These are phyloP conservation scores for Metschnikowia bowlesiae DNA, from an alignment of 805 yeast genomes.

Conservation along the genomic window DNA sequence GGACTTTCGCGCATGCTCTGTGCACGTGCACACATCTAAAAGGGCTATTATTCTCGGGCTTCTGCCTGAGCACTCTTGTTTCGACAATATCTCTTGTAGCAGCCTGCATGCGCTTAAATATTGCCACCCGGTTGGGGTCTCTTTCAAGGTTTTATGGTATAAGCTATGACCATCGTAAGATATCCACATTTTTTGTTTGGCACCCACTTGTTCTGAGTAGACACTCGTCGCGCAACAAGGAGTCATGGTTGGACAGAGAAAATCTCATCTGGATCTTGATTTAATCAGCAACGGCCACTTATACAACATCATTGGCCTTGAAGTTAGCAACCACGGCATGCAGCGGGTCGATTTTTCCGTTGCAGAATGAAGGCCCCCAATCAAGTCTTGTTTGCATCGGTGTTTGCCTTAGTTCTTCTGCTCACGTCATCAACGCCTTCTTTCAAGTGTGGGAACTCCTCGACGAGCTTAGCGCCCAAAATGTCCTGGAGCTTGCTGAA, in stretches of 20 bases:
- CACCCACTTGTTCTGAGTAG: too few species aligned
- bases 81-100: too few species aligned
- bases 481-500: constrained; percentile 57
- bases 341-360: neutral
- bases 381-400: neutral
- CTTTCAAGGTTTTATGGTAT: too few species aligned
- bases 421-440: constrained; percentile 55
- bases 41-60: neutral
- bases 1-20: neutral
- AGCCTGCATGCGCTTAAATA: too few species aligned
- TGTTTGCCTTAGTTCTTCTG: constrained; percentile 6
- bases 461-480: constrained; percentile 62
- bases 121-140: too few species aligned
- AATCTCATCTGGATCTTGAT: neutral
- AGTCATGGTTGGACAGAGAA: too few species aligned
- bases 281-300: neutral
- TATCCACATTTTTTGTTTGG: too few species aligned
- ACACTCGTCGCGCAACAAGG: too few species aligned
- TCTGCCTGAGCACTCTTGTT: too few species aligned
- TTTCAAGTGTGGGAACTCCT: constrained; percentile 75
- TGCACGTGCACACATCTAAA: neutral
- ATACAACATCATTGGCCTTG: neutral
- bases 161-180: too few species aligned
- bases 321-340: too few species aligned
- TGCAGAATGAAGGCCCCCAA: neutral